phyloP scores from a whole-genome alignment of 192 early-diverging fungal species.

The Mortierella hygrophila region DNA sequence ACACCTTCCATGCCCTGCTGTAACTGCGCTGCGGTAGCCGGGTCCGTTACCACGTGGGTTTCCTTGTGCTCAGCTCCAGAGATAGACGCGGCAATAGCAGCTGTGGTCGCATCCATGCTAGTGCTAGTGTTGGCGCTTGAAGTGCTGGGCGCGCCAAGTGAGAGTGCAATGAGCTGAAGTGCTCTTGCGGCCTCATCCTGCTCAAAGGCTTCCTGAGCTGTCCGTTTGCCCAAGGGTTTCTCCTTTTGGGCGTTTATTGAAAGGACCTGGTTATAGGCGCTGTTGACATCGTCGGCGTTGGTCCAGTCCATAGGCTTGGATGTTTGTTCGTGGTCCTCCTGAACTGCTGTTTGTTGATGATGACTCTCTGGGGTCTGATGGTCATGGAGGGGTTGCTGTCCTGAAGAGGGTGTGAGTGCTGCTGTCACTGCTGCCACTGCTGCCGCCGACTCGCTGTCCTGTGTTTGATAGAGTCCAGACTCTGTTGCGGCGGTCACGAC shows the following conservation, averaged over 20 bases:
- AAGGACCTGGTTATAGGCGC: slow-evolving; percentile 27
- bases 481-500: background rate
- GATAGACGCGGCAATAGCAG: background rate
- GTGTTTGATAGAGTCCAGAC: background rate
- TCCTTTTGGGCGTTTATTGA: slow-evolving; percentile 17
- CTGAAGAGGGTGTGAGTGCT: background rate
- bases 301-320: slow-evolving; percentile 3
- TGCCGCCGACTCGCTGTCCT: background rate
- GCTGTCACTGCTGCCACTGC: slow-evolving; percentile 9
- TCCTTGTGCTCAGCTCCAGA: background rate
- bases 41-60: background rate
- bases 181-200: slow-evolving; percentile 42
- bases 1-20: background rate
- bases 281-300: slow-evolving; percentile 14
- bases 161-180: slow-evolving; percentile 39
- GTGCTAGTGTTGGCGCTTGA: background rate
- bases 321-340: background rate
- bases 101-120: background rate
- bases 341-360: background rate
- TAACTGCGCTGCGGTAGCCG: background rate
- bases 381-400: background rate
- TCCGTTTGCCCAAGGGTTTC: slow-evolving; percentile 15
- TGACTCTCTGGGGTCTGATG: background rate
- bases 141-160: slow-evolving; percentile 19
- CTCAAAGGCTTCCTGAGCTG: slow-evolving; percentile 35